Evolutionary conservation across 768 basidiomycete species (phyloP).

Genomic region (Dendrothele bispora): DNA sequence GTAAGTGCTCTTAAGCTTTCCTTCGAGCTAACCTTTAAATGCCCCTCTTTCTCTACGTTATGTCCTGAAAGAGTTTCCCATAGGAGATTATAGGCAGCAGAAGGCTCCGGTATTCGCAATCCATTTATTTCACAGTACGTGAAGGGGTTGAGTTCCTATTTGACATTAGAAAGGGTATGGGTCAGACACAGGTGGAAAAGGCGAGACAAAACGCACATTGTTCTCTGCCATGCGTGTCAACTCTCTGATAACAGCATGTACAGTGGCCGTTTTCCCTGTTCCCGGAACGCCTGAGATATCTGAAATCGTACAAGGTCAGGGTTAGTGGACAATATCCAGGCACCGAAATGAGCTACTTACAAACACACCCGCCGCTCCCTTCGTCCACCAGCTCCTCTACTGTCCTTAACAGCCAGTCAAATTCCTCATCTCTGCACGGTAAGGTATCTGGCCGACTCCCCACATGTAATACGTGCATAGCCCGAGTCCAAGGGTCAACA

Average conservation of each 20-base stretch:
- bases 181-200: not conserved
- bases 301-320: slow-evolving; percentile 26
- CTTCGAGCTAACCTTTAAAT: slow-evolving; percentile 69
- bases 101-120: slow-evolving; percentile 87
- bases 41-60: slow-evolving; percentile 59
- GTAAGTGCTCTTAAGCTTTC: slow-evolving; percentile 81
- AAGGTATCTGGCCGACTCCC: slow-evolving; percentile 87
- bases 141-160: slow-evolving; percentile 91
- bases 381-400: slow-evolving; percentile 88
- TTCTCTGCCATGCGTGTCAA: slow-evolving; percentile 86
- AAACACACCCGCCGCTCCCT: slow-evolving; percentile 93
- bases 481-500: slow-evolving; percentile 78
- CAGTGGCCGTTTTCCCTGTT: slow-evolving; percentile 97
- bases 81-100: slow-evolving; percentile 87
- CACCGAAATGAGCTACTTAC: slow-evolving; percentile 46
- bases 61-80: slow-evolving; percentile 94
- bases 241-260: slow-evolving; percentile 89
- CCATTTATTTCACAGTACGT: slow-evolving; percentile 98
- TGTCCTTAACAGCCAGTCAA: slow-evolving; percentile 66
- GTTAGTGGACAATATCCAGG: not conserved
- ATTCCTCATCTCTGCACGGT: slow-evolving; percentile 89
- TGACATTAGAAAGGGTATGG: not conserved
- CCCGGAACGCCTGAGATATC: slow-evolving; percentile 99
- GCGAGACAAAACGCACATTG: slow-evolving; percentile 34
- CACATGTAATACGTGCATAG: slow-evolving; percentile 91